These are phyloP conservation scores for Vitis rupestris DNA, from an alignment of 164 flowering plant genomes.

Conservation along the genomic window DNA sequence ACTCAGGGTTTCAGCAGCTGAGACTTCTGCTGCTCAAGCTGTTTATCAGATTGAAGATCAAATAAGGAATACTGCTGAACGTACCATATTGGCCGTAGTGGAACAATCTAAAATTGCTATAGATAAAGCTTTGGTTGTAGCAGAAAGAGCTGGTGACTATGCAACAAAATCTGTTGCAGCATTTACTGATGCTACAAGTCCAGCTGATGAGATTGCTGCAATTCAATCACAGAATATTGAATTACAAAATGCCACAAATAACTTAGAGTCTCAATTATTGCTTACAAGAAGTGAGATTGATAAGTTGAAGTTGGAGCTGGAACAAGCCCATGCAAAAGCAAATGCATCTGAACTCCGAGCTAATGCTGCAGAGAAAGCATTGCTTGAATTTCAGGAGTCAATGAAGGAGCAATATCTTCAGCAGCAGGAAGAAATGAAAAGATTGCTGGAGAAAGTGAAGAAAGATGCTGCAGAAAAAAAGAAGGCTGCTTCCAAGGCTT, in stretches of 20 bases:
- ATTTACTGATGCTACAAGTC: conserved; percentile 27
- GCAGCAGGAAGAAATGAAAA: conserved; percentile 46
- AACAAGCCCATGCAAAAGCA: conserved; percentile 31
- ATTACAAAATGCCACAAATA: conserved; percentile 34
- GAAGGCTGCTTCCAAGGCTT: conserved; percentile 35
- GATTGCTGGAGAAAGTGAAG: conserved; percentile 51
- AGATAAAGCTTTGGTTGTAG: conserved; percentile 43
- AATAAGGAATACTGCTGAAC: conserved; percentile 45
- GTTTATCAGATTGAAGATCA: conserved; percentile 53
- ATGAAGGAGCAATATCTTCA: conserved; percentile 28
- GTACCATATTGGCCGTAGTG: conserved; percentile 38
- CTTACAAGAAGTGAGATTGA: conserved; percentile 36
- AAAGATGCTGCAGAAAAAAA: conserved; percentile 44
- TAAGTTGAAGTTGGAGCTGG: conserved; percentile 42
- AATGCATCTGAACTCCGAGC: conserved; percentile 42
- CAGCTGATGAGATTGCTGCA: conserved; percentile 39
- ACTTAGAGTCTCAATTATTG: conserved; percentile 41
- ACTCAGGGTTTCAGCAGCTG: conserved; percentile 50
- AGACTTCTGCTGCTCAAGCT: conserved; percentile 59
- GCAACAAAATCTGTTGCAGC: conserved; percentile 32
- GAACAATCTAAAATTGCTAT: conserved; percentile 55
- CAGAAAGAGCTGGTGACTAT: conserved; percentile 41
- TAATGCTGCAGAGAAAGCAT: conserved; percentile 35
- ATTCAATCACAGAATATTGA: conserved; percentile 39
- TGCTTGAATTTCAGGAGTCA: conserved; percentile 47